Percentiles rank a stretch among this genome's conserved stretches.
These are phyloP conservation scores for Gyromitra esculenta DNA, from an alignment of 2,329 filamentous ascomycete genomes.

Conservation along the genomic window DNA sequence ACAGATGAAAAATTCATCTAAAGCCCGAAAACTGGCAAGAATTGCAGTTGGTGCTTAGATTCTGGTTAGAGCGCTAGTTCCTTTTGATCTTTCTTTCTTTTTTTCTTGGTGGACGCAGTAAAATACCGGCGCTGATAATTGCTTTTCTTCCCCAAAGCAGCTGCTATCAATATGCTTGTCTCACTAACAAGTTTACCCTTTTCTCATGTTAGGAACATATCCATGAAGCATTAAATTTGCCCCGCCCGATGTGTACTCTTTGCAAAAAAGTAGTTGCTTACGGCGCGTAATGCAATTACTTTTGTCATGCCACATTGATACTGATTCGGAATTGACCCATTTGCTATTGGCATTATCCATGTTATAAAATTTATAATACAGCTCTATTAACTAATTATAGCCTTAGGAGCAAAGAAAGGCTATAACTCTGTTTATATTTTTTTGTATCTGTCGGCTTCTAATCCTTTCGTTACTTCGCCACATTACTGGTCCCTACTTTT, in stretches of 20 bases:
- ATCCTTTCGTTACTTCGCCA: neutral
- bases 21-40: neutral
- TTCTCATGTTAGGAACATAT: conserved; percentile 11
- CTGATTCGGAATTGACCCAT: conserved; percentile 6
- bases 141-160: conserved; percentile 1
- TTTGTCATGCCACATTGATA: conserved; percentile 6
- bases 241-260: neutral
- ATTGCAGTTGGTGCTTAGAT: conserved; percentile 10
- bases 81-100: neutral
- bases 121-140: conserved; percentile 1
- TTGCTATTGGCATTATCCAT: conserved; percentile 3
- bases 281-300: conserved; percentile 14
- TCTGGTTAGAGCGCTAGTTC: neutral
- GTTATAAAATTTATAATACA: neutral
- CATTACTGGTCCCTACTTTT: conserved; percentile 7
- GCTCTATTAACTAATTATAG: neutral
- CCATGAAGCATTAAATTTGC: neutral
- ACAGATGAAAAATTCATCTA: neutral
- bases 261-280: conserved; percentile 13
- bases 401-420: neutral
- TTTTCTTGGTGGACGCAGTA: neutral
- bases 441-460: neutral
- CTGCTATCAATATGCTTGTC: conserved; percentile 27
- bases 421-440: conserved; percentile 10
- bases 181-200: neutral